These are phyloP conservation scores for Colletotrichum zoysiae DNA, from an alignment of 2,329 filamentous ascomycete species.

Conservation along the genomic window DNA sequence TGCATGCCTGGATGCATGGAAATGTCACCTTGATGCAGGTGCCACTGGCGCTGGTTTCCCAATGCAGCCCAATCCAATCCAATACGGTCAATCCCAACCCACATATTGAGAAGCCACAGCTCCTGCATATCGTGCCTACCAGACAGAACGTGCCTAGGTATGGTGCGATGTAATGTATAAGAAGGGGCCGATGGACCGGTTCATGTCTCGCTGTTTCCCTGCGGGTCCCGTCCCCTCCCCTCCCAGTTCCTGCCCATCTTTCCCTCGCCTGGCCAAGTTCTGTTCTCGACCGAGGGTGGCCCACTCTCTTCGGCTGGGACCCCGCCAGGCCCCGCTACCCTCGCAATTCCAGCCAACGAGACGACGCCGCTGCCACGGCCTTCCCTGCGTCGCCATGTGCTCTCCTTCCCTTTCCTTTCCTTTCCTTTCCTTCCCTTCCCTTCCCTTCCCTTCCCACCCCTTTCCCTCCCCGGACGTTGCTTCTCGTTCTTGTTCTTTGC, in stretches of 20 bases:
- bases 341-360: not conserved
- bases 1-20: not conserved
- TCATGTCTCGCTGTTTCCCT: slow-evolving; percentile 25
- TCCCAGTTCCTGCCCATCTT: slow-evolving; percentile 30
- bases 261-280: slow-evolving; percentile 1
- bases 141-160: too few relatives aligned
- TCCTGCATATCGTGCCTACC: too few relatives aligned
- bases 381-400: slow-evolving; percentile 39
- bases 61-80: not conserved
- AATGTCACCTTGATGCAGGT: not conserved
- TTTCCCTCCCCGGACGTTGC: slow-evolving; percentile 23
- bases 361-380: not conserved
- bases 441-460: slow-evolving; percentile 6
- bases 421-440: too few relatives aligned
- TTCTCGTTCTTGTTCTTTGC: slow-evolving; percentile 24
- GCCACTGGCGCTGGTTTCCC: not conserved
- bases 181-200: slow-evolving; percentile 27
- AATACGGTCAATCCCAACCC: not conserved
- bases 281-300: not conserved
- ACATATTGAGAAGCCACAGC: not conserved
- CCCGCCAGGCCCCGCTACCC: not conserved
- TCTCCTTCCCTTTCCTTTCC: slow-evolving; percentile 10
- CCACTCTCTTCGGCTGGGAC: not conserved
- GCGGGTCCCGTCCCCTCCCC: not conserved
- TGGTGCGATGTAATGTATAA: too few relatives aligned